Evolutionary conservation across 805 yeast genomes (phyloP), one percentile per base, ranked within the genome.

Genomic region (Isabelozyma rhagii): DNA sequence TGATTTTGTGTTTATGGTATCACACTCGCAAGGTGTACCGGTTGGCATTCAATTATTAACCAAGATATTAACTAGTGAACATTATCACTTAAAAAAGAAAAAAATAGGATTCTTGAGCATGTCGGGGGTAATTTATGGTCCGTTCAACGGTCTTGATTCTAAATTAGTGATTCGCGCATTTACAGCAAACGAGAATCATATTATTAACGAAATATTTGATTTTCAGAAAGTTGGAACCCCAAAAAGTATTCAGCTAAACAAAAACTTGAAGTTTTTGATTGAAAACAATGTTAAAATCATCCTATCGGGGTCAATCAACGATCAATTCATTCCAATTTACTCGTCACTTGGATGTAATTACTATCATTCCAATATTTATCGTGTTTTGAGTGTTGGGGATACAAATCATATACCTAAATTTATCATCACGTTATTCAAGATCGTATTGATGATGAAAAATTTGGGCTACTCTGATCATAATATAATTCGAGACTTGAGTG

Each of bases 91-190:
- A 17, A 44, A 41, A 18, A 21, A 48, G 18, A 61, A 64, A 41
- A 63, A 58, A 47, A 49, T 72, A 3, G 75, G 71, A 0, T 50
- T 71, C 1, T 52, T 74, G n/a, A 63, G 72, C 49, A 65, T 74
- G 67, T 62, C 69, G 8, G 75, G 75, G 1, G 58, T 64, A 14
- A 46, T 57, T 10, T 45, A 52, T n/a, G 78, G 78, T 0, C 72
- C 75, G 6, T 51, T 60, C 21, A 31, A 53, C 2, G 70, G 67
- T 3, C 50, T 70, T 21, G 71, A 68, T 42, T 49, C 69, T n/a
- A 69, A 68, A 50, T 54, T 72, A 25, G 74, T 72, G 6, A 56
- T 66, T 11, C 55, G 78, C 44, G 78, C 78, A 9, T 72, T 63
- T 54, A 57, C 72, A 3, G 48, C 57, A 5, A 52, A 52, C 21